phyloP scores from a whole-genome alignment of 495 filamentous ascomycete genomes.

The Penicillium silybi region DNA sequence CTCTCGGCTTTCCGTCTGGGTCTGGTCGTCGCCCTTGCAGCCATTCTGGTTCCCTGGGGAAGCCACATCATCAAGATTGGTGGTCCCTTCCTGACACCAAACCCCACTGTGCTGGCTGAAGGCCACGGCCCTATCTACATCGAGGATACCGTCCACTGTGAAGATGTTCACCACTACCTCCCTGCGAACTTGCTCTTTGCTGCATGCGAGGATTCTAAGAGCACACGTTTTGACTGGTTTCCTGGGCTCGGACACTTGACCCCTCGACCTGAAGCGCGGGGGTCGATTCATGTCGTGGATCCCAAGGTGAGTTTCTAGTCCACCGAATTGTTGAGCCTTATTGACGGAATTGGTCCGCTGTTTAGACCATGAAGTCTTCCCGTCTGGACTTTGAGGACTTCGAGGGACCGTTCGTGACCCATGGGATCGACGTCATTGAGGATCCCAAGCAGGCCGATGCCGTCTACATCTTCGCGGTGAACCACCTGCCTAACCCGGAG shows the following conservation, averaged over 20 bases:
- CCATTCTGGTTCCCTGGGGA: constrained; percentile 30
- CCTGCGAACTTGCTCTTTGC: constrained; percentile 50
- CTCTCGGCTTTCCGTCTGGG: constrained; percentile 22
- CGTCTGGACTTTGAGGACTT: constrained; percentile 50
- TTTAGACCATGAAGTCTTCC: constrained; percentile 46
- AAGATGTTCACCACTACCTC: constrained; percentile 57
- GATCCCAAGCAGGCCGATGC: constrained; percentile 39
- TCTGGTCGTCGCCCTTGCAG: constrained; percentile 31
- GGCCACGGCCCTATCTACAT: constrained; percentile 39
- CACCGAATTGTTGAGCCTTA: neutral
- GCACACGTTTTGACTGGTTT: constrained; percentile 52
- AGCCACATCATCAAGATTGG: constrained; percentile 23
- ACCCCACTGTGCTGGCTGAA: constrained; percentile 26
- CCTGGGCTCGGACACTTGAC: constrained; percentile 44
- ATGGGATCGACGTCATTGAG: constrained; percentile 56
- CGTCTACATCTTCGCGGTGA: constrained; percentile 59
- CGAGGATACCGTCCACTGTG: constrained; percentile 52
- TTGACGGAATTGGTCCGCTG: neutral
- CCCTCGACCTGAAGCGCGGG: constrained; percentile 28
- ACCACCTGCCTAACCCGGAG: constrained; percentile 50
- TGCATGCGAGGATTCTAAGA: constrained; percentile 49
- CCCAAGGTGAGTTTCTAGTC: constrained; percentile 34
- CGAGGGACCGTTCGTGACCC: constrained; percentile 51
- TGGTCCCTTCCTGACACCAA: constrained; percentile 28
- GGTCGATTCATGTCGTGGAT: constrained; percentile 54